phyloP scores from a whole-genome alignment of 768 basidiomycete species.

The Albatrellus ellisii region DNA sequence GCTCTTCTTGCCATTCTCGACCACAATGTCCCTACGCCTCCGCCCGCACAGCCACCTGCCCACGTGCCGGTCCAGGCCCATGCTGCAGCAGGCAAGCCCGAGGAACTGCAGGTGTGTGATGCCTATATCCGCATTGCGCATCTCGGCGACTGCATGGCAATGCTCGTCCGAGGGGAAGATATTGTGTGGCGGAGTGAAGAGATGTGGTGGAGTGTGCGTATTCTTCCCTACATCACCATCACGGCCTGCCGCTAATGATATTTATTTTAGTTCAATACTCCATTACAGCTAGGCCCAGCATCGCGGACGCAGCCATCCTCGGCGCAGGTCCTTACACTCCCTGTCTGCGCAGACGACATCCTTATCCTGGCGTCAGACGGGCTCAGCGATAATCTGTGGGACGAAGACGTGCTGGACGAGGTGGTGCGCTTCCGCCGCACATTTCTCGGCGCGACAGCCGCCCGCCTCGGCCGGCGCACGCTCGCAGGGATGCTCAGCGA shows the following conservation, averaged over 20 bases:
- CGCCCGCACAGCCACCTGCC: conserved; percentile 11
- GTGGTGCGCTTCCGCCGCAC: conserved; percentile 42
- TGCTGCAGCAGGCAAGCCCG: conserved; percentile 26
- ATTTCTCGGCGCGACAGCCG: conserved; percentile 16
- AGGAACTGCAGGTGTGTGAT: conserved; percentile 23
- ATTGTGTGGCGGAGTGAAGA: conserved; percentile 83
- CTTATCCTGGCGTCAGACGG: conserved; percentile 77
- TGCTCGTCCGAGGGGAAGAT: conserved; percentile 67
- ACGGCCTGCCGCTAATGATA: conserved; percentile 1
- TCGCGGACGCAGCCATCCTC: conserved; percentile 50
- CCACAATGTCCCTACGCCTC: conserved; percentile 9
- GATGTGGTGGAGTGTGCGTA: conserved; percentile 78
- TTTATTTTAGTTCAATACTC: conserved; percentile 40
- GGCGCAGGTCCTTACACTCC: conserved; percentile 57
- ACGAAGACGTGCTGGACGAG: conserved; percentile 78
- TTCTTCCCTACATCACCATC: background rate
- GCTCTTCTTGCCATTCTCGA: conserved; percentile 55
- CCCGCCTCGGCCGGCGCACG: conserved; percentile 33
- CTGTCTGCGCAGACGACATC: conserved; percentile 59
- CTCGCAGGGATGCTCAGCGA: conserved; percentile 64
- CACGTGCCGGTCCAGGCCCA: conserved; percentile 5
- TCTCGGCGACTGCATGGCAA: conserved; percentile 79
- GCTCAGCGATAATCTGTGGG: conserved; percentile 80
- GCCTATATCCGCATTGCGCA: conserved; percentile 74
- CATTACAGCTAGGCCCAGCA: conserved; percentile 48